Base-by-base conservation (phyloP, 495 filamentous ascomycete species). In the Aspergillus cavernicola region DNA sequence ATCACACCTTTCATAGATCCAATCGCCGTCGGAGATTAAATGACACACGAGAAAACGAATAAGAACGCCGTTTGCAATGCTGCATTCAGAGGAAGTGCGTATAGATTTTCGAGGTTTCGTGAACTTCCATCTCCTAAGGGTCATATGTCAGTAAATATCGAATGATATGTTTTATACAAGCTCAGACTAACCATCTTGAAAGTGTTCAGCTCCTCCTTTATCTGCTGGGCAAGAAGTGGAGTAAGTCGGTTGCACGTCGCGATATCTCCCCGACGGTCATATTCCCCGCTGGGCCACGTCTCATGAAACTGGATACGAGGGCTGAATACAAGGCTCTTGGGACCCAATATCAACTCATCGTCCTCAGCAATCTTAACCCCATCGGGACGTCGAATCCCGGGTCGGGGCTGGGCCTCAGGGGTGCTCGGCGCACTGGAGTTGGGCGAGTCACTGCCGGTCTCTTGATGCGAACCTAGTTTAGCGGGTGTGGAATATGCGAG, bases 151-250 rank as follows among this genome's bases (percentile, higher is more conserved):
- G 35, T 26, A 28, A 12, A 63, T 63, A 79, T 67, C 57, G 51
- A 28, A 18, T 43, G 4, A 12, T n/a, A 8, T 28, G 39, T 26
- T 6, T 19, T 22, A 9, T 4, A 9, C 10, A 15, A 18, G 8
- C 20, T n/a, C 4, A 10, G 23, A 76, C 86, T 54, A 68, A 96
- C 93, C 93, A 99, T 97, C 66, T 98, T 99, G 79, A 97, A 99
- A 58, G 85, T 92, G 73, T 99, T 99, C 60, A 99, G 78, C 72
- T 99, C 93, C 72, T 99, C 93, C 74, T 97, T 97, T 73, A 99
- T 99, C 67, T 99, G 93, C 66, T 99, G 93, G 29, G 93, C 93
- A 56, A 98, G 83, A 79, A 97, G 89, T 15, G 93, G 93, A 36
- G 93, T 99, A 54, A 99, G 73, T 52, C 92, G 88, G 66, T 99